phyloP scores from a whole-genome alignment of 805 yeast species.

The Saturnispora saitoi region DNA sequence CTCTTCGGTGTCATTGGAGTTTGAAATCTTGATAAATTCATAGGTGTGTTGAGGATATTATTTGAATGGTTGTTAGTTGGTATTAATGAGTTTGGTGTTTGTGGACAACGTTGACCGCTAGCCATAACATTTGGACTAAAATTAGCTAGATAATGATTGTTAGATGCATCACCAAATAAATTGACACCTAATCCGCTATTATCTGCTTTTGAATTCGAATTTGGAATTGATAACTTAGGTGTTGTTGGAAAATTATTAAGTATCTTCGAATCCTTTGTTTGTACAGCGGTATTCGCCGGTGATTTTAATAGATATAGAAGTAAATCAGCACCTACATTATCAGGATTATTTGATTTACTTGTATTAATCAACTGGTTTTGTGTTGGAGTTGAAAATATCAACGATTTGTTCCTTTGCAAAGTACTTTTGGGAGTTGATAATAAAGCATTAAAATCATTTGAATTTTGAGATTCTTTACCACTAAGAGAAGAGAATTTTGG shows the following conservation, averaged over 20 bases:
- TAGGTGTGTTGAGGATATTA: conserved; percentile 13
- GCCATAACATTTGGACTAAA: conserved; percentile 18
- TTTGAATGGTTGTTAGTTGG: background rate
- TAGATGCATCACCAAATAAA: conserved; percentile 23
- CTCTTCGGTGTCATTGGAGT: conserved; percentile 28
- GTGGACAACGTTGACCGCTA: conserved; percentile 9
- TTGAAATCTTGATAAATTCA: conserved; percentile 13
- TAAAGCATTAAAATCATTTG: conserved; percentile 9
- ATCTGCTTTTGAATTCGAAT: conserved; percentile 21
- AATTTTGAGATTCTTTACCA: background rate
- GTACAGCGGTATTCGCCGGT: conserved; percentile 35
- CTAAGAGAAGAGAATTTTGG: conserved; percentile 1
- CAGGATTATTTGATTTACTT: conserved; percentile 11
- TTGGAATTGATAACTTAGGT: conserved; percentile 17
- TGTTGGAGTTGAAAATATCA: conserved; percentile 28
- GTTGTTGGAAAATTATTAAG: conserved; percentile 1
- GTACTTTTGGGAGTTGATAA: conserved; percentile 28
- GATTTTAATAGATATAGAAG: conserved; percentile 77
- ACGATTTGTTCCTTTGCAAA: conserved; percentile 9
- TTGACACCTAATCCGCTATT: conserved; percentile 11
- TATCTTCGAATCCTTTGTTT: conserved; percentile 13
- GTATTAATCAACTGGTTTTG: conserved; percentile 18
- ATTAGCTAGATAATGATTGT: conserved; percentile 15
- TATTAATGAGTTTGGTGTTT: conserved; percentile 12
- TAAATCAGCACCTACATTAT: conserved; percentile 69